Conservation (phyloP, 1,284 basidiomycete genomes). For the Lignosus rhinocerotis region DNA sequence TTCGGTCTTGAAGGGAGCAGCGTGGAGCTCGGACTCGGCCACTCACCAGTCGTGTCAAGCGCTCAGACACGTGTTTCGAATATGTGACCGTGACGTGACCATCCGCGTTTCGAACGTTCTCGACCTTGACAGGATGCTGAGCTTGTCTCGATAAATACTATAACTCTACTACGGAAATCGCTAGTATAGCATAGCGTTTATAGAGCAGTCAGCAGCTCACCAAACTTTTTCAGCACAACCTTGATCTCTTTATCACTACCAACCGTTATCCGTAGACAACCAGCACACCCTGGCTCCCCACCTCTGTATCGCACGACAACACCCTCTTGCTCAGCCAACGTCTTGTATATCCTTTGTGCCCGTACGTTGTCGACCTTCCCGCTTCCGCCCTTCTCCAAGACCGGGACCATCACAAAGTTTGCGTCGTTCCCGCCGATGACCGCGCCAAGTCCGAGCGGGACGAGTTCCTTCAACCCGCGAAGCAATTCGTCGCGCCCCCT, state of each 20-base stretch:
- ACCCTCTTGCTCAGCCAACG: slow-evolving; percentile 82
- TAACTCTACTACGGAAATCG: too few relatives aligned
- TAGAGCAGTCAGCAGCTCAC: slow-evolving; percentile 43
- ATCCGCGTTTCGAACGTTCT: slow-evolving; percentile 2
- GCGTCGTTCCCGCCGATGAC: slow-evolving; percentile 86
- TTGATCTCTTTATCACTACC: slow-evolving; percentile 84
- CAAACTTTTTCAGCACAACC: slow-evolving; percentile 49
- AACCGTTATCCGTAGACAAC: slow-evolving; percentile 88
- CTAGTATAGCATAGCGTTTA: too few relatives aligned
- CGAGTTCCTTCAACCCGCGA: slow-evolving; percentile 43
- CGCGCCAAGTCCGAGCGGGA: slow-evolving; percentile 62
- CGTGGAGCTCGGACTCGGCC: neutral
- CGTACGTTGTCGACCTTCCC: slow-evolving; percentile 68
- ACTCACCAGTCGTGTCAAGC: neutral
- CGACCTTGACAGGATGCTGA: neutral
- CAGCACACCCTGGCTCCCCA: slow-evolving; percentile 83
- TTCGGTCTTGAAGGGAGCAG: neutral
- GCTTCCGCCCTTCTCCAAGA: slow-evolving; percentile 53
- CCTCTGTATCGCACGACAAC: slow-evolving; percentile 94
- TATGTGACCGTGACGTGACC: slow-evolving; percentile 10
- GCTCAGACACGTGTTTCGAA: neutral
- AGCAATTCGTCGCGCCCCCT: slow-evolving; percentile 60
- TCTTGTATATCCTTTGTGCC: slow-evolving; percentile 75
- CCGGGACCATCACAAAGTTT: slow-evolving; percentile 88
- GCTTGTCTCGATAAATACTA: neutral